Evolutionary conservation across 2,329 filamentous ascomycete species (phyloP).

Genomic region (Zasmidium cellare): DNA sequence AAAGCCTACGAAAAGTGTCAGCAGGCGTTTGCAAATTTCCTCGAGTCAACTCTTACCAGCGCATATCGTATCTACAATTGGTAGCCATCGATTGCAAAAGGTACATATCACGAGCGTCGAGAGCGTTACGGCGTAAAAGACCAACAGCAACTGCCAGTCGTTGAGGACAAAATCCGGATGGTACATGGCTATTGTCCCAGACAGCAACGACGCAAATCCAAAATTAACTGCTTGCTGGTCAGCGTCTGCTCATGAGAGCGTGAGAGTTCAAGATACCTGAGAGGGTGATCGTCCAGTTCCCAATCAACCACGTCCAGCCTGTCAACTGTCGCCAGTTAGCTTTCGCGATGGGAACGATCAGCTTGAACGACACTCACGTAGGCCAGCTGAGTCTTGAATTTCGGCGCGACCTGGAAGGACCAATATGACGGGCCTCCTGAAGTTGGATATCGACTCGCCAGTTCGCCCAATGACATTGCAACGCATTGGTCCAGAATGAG

Average conservation of each 20-base stretch:
- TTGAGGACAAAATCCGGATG: slow-evolving; percentile 54
- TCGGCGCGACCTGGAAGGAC: slow-evolving; percentile 65
- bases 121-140: slow-evolving; percentile 69
- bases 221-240: slow-evolving; percentile 62
- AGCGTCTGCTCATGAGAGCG: no score
- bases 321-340: slow-evolving; percentile 48
- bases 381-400: slow-evolving; percentile 50
- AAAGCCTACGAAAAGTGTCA: slow-evolving; percentile 45
- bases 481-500: slow-evolving; percentile 69
- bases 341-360: background rate
- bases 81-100: slow-evolving; percentile 67
- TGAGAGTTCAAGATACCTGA: no score
- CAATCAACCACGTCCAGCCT: slow-evolving; percentile 73
- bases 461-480: slow-evolving; percentile 68
- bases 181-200: slow-evolving; percentile 52
- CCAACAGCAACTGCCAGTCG: slow-evolving; percentile 67
- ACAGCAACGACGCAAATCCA: slow-evolving; percentile 57
- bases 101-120: slow-evolving; percentile 65
- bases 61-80: slow-evolving; percentile 60
- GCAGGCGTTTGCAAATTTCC: background rate
- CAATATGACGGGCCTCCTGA: slow-evolving; percentile 77
- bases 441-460: slow-evolving; percentile 74
- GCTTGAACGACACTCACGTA: slow-evolving; percentile 44
- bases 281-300: slow-evolving; percentile 77
- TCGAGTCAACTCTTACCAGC: slow-evolving; percentile 4